phyloP scores from a whole-genome alignment of 208 protist genomes.

The Leishmania braziliensis region DNA sequence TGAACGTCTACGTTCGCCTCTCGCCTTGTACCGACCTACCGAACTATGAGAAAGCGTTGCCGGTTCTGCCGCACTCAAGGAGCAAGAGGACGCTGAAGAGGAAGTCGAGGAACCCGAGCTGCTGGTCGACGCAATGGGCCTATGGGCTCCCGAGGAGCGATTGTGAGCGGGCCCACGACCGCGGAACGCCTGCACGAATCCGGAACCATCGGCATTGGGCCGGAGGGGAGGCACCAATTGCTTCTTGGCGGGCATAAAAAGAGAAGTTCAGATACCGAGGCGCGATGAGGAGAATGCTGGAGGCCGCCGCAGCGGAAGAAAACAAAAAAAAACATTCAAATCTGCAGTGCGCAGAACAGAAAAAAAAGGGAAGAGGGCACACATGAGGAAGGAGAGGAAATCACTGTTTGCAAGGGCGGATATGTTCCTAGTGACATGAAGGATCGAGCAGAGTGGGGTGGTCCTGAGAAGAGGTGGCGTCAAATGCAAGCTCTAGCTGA shows the following conservation, averaged over 20 bases:
- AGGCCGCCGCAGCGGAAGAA: too few relatives aligned
- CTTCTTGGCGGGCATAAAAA: constrained; percentile 35
- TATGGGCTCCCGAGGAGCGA: constrained; percentile 7
- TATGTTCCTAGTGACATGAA: neutral
- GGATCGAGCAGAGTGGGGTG: neutral
- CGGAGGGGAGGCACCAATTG: constrained; percentile 35
- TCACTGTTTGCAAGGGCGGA: neutral
- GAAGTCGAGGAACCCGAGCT: constrained; percentile 4
- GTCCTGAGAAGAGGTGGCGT: neutral
- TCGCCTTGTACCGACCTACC: neutral
- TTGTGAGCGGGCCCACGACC: constrained; percentile 3
- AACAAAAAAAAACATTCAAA: neutral
- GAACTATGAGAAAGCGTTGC: neutral
- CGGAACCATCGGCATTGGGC: constrained; percentile 44
- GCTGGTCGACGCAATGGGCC: neutral
- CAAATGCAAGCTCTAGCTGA: neutral
- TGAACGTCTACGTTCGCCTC: neutral
- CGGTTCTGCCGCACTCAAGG: neutral
- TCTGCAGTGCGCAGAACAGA: neutral
- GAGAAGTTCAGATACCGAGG: neutral
- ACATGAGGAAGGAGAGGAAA: constrained; percentile 1
- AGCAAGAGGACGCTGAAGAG: constrained; percentile 1
- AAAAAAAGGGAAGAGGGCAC: constrained; percentile 1
- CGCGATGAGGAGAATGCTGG: neutral
- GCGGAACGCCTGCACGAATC: constrained; percentile 27